These are phyloP conservation scores for Lipomyces anomalus DNA, from an alignment of 805 yeast species.

Conservation along the genomic window DNA sequence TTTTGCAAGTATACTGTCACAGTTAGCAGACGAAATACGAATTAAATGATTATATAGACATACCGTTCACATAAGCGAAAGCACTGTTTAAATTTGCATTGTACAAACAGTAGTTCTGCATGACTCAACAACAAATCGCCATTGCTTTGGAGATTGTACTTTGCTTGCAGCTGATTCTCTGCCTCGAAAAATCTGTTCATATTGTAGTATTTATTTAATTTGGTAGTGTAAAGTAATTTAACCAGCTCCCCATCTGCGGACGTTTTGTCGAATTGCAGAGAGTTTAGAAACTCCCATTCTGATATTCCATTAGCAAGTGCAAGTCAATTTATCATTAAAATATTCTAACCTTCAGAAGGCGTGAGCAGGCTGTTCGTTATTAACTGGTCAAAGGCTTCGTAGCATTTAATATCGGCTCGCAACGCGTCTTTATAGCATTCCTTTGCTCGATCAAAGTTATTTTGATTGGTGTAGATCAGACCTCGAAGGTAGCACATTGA, in stretches of 20 bases:
- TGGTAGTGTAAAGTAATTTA: conserved; percentile 66
- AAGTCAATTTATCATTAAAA: not conserved
- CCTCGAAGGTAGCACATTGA: conserved; percentile 85
- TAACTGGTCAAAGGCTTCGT: conserved; percentile 82
- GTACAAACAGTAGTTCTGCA: conserved; percentile 66
- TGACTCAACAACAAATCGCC: conserved; percentile 61
- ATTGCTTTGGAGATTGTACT: conserved; percentile 63
- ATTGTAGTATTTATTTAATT: conserved; percentile 64
- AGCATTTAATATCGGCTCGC: conserved; percentile 81
- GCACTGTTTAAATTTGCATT: conserved; percentile 75
- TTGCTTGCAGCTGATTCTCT: conserved; percentile 58
- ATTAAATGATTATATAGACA: conserved; percentile 12
- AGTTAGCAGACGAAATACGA: not conserved
- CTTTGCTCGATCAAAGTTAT: conserved; percentile 79
- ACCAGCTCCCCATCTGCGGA: conserved; percentile 78
- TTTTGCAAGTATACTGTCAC: conserved; percentile 25
- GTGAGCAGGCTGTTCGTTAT: conserved; percentile 66
- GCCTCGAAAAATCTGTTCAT: conserved; percentile 57
- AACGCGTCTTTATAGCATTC: conserved; percentile 85
- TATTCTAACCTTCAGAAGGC: conserved; percentile 51
- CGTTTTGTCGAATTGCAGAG: conserved; percentile 58
- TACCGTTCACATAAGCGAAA: conserved; percentile 60
- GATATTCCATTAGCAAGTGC: no score
- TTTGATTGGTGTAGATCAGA: conserved; percentile 70
- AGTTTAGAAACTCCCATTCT: conserved; percentile 71